Evolutionary conservation across 1,284 basidiomycete species (phyloP), one percentile per base, ranked within the genome.

Genomic region (Moniliophthora roreri): DNA sequence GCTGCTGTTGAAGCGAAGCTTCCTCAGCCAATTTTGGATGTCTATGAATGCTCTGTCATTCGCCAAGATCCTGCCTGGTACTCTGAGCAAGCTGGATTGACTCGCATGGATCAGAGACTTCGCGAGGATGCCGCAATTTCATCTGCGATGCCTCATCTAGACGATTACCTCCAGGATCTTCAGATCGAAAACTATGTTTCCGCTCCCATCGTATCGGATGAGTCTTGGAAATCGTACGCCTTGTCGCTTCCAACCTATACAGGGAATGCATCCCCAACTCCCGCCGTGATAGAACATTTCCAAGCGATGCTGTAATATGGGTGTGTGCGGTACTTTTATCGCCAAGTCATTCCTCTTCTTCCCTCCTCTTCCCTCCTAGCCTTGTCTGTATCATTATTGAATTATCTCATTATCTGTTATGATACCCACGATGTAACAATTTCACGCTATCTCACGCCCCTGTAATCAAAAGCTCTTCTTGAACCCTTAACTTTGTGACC

Each of bases 11-110:
- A 69, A 52, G 69, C 67, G 9, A 71, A 68, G 2, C 59, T 80
- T 40, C 76, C 78, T 2, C 65, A 69, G 58, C 68, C 72, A 11
- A 69, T 83, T 35, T 67, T 83, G n/a, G 77, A 82, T 52, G 61
- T 81, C 9, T 82, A 79, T 58, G 79, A 80, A 61, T 76, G 70
- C 52, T 71, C 72, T 4, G 72, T 75, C 40, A 74, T 81, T 47
- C 70, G 74, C 28, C 70, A 71, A 55, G 80, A 82, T 55, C 67
- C 76, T 32, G 77, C 75, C 8, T 82, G 80, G 80, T 81, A 80
- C 58, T 69, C 74, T 23, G 81, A 81, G 59, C 62, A 73, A 52
- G 75, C 62, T 8, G 69, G 72, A 1, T 53, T 81, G 36, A 67
- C 69, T 8, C 71, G 78, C 20, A 64, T 71, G 54, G 61, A 66